A percentile compares a stretch with the other conserved stretches of the same genome.
Conservation (phyloP, 768 basidiomycete genomes). For the Hygrocybe punicea region DNA sequence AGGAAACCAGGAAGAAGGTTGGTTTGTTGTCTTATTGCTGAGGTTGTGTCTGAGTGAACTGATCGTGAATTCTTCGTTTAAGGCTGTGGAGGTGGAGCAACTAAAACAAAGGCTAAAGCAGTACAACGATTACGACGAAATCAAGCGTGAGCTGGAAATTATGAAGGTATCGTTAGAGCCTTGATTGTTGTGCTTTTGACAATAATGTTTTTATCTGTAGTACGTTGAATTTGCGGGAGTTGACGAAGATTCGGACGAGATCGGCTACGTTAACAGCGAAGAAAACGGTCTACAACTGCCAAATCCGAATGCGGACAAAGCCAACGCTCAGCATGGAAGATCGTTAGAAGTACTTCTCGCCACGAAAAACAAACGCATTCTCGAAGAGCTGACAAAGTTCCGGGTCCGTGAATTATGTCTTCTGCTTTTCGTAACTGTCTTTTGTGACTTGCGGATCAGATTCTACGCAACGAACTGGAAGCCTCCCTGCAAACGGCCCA, state of each 20-base stretch:
- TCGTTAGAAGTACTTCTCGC: slow-evolving; percentile 90
- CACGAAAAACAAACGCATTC: slow-evolving; percentile 87
- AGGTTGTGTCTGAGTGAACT: neutral
- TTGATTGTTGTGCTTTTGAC: neutral
- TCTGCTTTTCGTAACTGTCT: neutral
- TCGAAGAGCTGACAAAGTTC: slow-evolving; percentile 90
- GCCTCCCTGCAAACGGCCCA: slow-evolving; percentile 56
- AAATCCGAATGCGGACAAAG: slow-evolving; percentile 85
- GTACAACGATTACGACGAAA: slow-evolving; percentile 89
- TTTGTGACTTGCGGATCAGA: slow-evolving; percentile 41
- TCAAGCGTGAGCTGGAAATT: slow-evolving; percentile 96
- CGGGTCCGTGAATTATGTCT: slow-evolving; percentile 49
- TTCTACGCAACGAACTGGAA: slow-evolving; percentile 80
- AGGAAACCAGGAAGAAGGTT: slow-evolving; percentile 58
- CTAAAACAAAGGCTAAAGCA: slow-evolving; percentile 67
- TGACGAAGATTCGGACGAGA: slow-evolving; percentile 69
- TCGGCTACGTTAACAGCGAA: slow-evolving; percentile 24
- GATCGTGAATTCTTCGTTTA: no score
- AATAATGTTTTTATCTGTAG: slow-evolving; percentile 39
- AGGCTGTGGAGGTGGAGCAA: slow-evolving; percentile 60
- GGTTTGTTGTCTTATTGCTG: neutral
- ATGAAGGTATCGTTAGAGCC: slow-evolving; percentile 78
- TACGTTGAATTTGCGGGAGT: slow-evolving; percentile 94
- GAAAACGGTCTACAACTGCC: slow-evolving; percentile 66
- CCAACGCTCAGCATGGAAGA: slow-evolving; percentile 68